Percentiles rank a stretch among this genome's conserved stretches.
Evolutionary conservation across 108 stramenopile species (phyloP).

Genomic region (Conticribra guillardii): DNA sequence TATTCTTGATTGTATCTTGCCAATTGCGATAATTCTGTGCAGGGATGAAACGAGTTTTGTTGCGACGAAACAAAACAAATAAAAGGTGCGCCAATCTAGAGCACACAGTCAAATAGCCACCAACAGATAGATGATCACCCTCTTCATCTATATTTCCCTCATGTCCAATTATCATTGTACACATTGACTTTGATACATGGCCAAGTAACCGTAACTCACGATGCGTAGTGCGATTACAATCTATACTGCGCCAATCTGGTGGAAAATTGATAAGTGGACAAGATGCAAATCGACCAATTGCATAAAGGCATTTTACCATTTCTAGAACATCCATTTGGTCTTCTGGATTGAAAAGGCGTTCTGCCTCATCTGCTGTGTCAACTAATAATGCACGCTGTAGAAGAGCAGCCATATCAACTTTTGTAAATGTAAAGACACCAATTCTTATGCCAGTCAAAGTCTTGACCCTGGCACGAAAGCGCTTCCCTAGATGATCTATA

Average conservation of each 20-base stretch:
- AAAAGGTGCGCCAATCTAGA: not conserved
- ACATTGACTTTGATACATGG: slow-evolving; percentile 10
- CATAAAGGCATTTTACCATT: slow-evolving; percentile 10
- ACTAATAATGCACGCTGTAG: not conserved
- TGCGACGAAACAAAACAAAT: slow-evolving; percentile 5
- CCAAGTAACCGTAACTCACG: slow-evolving; percentile 13
- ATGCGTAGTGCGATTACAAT: not conserved
- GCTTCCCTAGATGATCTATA: slow-evolving; percentile 16
- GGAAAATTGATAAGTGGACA: slow-evolving; percentile 1
- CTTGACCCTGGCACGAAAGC: slow-evolving; percentile 11
- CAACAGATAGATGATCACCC: slow-evolving; percentile 10
- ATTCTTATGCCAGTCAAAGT: not conserved
- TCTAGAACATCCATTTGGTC: slow-evolving; percentile 16
- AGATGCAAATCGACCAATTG: slow-evolving; percentile 2
- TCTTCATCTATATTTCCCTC: slow-evolving; percentile 1
- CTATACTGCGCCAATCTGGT: not conserved
- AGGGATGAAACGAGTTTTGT: slow-evolving; percentile 10
- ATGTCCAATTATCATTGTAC: slow-evolving; percentile 20
- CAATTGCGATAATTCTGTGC: slow-evolving; percentile 25
- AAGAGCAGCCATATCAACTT: not conserved
- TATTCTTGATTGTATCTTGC: slow-evolving; percentile 25
- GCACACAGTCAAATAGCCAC: slow-evolving; percentile 5
- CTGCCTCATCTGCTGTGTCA: slow-evolving; percentile 5
- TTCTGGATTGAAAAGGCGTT: slow-evolving; percentile 13
- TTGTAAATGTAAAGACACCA: slow-evolving; percentile 5